phyloP scores from a whole-genome alignment of 768 basidiomycete species.

The Chalciporus piperatus region DNA sequence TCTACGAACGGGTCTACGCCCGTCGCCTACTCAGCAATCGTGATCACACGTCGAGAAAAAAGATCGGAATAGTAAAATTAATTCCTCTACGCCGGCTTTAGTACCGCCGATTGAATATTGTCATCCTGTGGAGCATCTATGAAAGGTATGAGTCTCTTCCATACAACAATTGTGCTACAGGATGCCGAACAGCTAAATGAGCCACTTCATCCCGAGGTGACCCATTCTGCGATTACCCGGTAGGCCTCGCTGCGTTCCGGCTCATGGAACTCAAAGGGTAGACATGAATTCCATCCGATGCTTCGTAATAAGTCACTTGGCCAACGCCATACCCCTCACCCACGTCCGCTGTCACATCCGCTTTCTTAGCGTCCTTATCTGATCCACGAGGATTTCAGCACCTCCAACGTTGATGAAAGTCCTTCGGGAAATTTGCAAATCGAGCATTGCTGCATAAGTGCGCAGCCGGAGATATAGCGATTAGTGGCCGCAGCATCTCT shows the following conservation, averaged over 20 bases:
- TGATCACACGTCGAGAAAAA: conserved; percentile 13
- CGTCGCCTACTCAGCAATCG: background rate
- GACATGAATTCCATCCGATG: conserved; percentile 35
- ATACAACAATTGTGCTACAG: conserved; percentile 1
- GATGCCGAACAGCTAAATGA: conserved; percentile 20
- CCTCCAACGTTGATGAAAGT: conserved; percentile 32
- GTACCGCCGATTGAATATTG: conserved; percentile 13
- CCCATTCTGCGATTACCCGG: conserved; percentile 46
- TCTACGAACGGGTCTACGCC: conserved; percentile 7
- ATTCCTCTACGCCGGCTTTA: conserved; percentile 14
- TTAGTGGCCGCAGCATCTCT: conserved; percentile 42
- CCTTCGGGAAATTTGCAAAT: conserved; percentile 33
- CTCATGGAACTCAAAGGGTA: conserved; percentile 49
- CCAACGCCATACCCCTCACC: conserved; percentile 22
- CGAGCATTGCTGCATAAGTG: conserved; percentile 33
- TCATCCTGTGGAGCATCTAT: conserved; percentile 6
- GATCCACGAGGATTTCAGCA: conserved; percentile 35
- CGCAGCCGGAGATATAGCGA: conserved; percentile 55
- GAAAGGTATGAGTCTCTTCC: conserved; percentile 8
- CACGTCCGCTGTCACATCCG: conserved; percentile 33
- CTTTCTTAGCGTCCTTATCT: conserved; percentile 27
- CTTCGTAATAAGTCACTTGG: conserved; percentile 27
- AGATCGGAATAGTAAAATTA: conserved; percentile 7
- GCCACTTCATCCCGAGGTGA: conserved; percentile 26
- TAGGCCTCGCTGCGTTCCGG: conserved; percentile 48